Evolutionary conservation across 805 yeast species (phyloP), one percentile per base, ranked within the genome.

Genomic region (Lipomyces lipofer): DNA sequence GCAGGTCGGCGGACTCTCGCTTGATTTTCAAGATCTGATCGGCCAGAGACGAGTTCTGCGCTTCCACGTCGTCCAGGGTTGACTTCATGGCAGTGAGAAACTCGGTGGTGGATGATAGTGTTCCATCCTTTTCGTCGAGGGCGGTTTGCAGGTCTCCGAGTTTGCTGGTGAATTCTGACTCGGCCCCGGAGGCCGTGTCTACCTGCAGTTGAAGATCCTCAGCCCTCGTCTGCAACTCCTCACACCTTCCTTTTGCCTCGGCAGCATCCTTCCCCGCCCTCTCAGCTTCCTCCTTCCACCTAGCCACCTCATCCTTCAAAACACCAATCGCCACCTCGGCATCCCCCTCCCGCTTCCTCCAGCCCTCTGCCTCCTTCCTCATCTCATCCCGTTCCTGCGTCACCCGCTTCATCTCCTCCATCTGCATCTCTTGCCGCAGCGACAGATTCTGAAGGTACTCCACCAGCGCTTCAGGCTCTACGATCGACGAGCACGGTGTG

Each of bases 401-500:
- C 43, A 78, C 65, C 28, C 78, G 75, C 50, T 83, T 76, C 64
- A 91, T 71, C 66, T 92, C 97, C 1, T 75, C 78, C 61, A 78
- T 81, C 54, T 85, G 73, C 71, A 91, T 67, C 1, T 73, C 74
- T 29, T 79, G 81, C 64, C 86, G 86, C 47, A 80, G 75, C 19
- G 77, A 78, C 47, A 87, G 68, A 28, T 86, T 83, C 35, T 76
- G 74, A 47, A 92, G 75, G 68, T 84, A 91, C 38, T 85, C 89
- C 30, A 83, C 81, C 36, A 92, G 73, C 6, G 80, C 73, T 8
- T 82, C 87, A 1, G 85, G 81, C 65, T 92, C 96, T 0, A 84
- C 73, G 21, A 94, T 81, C 32, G 84, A 78, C 1, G 86, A 77
- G 47, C 88, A 78, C 0, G 98, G 98, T 0, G 97, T 91, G 60